Base-by-base conservation (phyloP, 2,329 filamentous ascomycete species). In the Pseudocercospora pini-densiflorae region DNA sequence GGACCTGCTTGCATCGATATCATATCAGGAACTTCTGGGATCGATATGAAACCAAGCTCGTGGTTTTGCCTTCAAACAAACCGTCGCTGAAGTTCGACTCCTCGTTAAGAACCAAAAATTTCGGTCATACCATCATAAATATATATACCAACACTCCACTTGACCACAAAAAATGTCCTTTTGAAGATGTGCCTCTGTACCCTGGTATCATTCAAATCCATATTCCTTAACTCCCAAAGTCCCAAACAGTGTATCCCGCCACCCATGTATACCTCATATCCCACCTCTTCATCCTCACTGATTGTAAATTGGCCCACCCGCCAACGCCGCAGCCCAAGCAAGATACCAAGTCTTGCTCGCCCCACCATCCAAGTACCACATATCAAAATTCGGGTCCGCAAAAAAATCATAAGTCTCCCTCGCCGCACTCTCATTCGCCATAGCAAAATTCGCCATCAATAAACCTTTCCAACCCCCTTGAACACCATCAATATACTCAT, bases 261-360 rank as follows among this genome's bases (percentile, higher is more conserved):
- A 10, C 45, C 45, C n/a, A 21, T 19, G n/a, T 10, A 19, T 23
- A 19, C 45, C 21, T 49, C 45, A 10, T 23, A 19, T 5, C 45
- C 16, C 45, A 23, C 14, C 45, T 47, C 45, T 2, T 4, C n/a
- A 8, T 12, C 33, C 1, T 36, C 33, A 47, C 45, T 47, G n/a
- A 16, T 47, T 27, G 21, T 54, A 54, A 27, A 54, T 29, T 24
- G n/a, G 40, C 21, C 61, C 64, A 31, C 59, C 61, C 8, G 62
- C 75, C 84, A 87, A 77, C 89, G 91, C 90, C 71, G 92, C 93
- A 73, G 89, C 84, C 79, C 89, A 92, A 47, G 90, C 89, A 80
- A 96, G 80, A 81, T 94, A 96, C 93, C 93, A 97, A 29, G 92
- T 94, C 79, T 89, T 82, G 74, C 89, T 91, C 2, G 92, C 92